Conservation (phyloP, 2,329 filamentous ascomycete species). For the Diaporthe destruens region DNA sequence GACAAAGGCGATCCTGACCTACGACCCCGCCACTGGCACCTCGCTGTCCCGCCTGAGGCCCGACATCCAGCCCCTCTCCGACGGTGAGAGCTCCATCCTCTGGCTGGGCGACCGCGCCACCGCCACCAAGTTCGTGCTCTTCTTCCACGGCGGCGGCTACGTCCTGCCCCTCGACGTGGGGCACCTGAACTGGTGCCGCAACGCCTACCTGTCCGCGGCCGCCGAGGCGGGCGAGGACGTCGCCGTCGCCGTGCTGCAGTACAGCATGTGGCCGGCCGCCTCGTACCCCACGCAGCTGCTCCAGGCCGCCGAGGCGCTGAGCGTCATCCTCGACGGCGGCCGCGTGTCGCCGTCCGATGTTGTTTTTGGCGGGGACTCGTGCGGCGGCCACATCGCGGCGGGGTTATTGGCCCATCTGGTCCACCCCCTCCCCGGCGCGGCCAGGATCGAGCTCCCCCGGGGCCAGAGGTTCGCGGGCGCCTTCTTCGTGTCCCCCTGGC, state of each 20-base stretch:
- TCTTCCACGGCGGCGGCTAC: conserved; percentile 51
- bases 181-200: conserved; percentile 48
- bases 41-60: conserved; percentile 26
- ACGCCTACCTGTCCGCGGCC: conserved; percentile 43
- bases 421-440: conserved; percentile 47
- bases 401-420: conserved; percentile 51
- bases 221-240: conserved; percentile 4
- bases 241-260: conserved; percentile 46
- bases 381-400: conserved; percentile 52
- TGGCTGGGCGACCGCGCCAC: conserved; percentile 49
- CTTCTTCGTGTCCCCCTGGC: conserved; percentile 47
- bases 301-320: conserved; percentile 51
- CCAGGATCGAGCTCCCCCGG: conserved; percentile 42
- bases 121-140: conserved; percentile 48
- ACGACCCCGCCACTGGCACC: background rate
- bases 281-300: conserved; percentile 49
- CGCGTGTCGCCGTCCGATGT: conserved; percentile 48
- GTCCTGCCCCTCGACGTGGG: conserved; percentile 43
- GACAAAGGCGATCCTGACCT: background rate
- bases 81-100: conserved; percentile 45
- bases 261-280: conserved; percentile 50
- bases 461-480: conserved; percentile 48
- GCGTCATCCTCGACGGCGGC: conserved; percentile 48
- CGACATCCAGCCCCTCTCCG: conserved; percentile 44
- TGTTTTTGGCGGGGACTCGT: conserved; percentile 54